phyloP scores from a whole-genome alignment of 2,329 filamentous ascomycete species.

The Mycosphaerelloides madeirae region DNA sequence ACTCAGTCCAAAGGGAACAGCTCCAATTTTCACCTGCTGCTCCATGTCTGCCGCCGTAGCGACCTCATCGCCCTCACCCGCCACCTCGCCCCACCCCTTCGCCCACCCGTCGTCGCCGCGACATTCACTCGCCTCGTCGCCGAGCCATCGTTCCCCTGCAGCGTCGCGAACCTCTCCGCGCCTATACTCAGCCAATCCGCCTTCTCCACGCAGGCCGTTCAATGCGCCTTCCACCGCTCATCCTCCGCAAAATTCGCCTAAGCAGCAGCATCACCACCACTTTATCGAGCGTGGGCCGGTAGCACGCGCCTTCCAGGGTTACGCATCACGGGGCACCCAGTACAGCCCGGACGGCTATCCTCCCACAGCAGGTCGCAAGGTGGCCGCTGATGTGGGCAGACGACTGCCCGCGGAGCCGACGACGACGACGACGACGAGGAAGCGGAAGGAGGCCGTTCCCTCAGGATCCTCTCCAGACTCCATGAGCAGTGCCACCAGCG shows the following conservation, averaged over 20 bases:
- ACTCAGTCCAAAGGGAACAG: too few relatives aligned
- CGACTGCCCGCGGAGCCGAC: constrained; percentile 7
- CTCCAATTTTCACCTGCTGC: background rate
- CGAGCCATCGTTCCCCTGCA: constrained; percentile 10
- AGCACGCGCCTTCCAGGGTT: constrained; percentile 11
- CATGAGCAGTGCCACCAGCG: constrained; percentile 17
- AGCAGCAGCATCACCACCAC: constrained; percentile 2
- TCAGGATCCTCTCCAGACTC: constrained; percentile 15
- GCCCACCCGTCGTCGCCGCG: constrained; percentile 18
- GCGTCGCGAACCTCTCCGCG: constrained; percentile 5
- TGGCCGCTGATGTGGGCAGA: constrained; percentile 18
- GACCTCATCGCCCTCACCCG: constrained; percentile 29
- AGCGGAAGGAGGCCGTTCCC: constrained; percentile 24
- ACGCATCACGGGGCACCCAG: constrained; percentile 50
- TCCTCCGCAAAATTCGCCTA: constrained; percentile 8
- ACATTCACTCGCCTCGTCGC: constrained; percentile 3
- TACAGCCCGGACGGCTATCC: constrained; percentile 49
- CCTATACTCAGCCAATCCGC: constrained; percentile 2
- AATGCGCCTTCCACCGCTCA: constrained; percentile 16
- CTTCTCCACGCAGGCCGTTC: constrained; percentile 13
- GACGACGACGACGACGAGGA: constrained; percentile 18
- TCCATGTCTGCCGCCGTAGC: constrained; percentile 27
- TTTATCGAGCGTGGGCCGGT: constrained; percentile 8
- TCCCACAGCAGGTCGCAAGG: constrained; percentile 35
- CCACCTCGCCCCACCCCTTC: constrained; percentile 24